phyloP scores from a whole-genome alignment of 2,329 filamentous ascomycete species.

The Aspergillus quadrilineatus region DNA sequence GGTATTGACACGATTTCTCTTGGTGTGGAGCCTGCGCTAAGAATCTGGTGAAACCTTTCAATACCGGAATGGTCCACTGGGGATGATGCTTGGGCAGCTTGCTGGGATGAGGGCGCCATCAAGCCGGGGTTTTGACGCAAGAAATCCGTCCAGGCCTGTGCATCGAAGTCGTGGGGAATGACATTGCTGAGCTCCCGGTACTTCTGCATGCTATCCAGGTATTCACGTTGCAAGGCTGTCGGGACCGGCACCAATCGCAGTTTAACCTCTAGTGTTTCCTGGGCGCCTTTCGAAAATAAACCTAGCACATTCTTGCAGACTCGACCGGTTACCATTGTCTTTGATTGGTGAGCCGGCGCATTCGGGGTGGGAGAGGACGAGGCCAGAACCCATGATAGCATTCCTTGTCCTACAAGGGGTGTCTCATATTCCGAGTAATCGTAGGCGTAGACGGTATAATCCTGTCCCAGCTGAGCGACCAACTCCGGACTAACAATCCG shows the following conservation, averaged over 20 bases:
- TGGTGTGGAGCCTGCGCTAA: slow-evolving; percentile 46
- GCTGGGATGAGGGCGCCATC: slow-evolving; percentile 27
- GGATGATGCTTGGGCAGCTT: slow-evolving; percentile 29
- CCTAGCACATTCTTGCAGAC: slow-evolving; percentile 84
- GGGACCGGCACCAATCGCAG: slow-evolving; percentile 79
- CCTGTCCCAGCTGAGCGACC: slow-evolving; percentile 66
- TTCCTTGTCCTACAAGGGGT: slow-evolving; percentile 90
- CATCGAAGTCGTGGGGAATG: slow-evolving; percentile 63
- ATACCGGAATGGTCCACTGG: slow-evolving; percentile 44
- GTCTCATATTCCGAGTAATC: slow-evolving; percentile 95
- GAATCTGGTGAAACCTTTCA: slow-evolving; percentile 45
- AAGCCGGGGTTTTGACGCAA: slow-evolving; percentile 66
- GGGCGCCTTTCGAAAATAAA: slow-evolving; percentile 74
- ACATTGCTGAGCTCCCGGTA: slow-evolving; percentile 59
- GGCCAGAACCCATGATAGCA: slow-evolving; percentile 80
- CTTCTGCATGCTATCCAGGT: slow-evolving; percentile 60
- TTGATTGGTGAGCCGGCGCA: slow-evolving; percentile 59
- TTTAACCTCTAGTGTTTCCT: slow-evolving; percentile 90
- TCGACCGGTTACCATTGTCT: slow-evolving; percentile 75
- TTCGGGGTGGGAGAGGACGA: slow-evolving; percentile 57
- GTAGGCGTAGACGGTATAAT: slow-evolving; percentile 96
- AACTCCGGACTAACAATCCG: slow-evolving; percentile 72
- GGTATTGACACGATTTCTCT: slow-evolving; percentile 38
- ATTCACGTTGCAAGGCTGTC: slow-evolving; percentile 61
- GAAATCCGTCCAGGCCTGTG: slow-evolving; percentile 75